Percentiles rank a stretch among this genome's conserved stretches.
phyloP scores from a whole-genome alignment of 1,284 basidiomycete genomes.

The Moesziomyces globuligerus region DNA sequence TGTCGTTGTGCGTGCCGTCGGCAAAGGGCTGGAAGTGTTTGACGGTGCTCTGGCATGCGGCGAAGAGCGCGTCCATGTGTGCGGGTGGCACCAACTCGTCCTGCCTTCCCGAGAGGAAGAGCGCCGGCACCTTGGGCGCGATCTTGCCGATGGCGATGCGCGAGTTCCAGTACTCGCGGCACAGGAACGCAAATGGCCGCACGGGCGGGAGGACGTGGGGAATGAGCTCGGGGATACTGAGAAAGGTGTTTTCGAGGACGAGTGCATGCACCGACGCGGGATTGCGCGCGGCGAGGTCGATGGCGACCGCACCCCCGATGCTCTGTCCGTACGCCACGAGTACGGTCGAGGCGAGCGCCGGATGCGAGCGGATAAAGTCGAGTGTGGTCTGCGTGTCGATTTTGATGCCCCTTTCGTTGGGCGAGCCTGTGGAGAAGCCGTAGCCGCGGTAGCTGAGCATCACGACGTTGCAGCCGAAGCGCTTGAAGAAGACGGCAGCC shows the following conservation, averaged over 20 bases:
- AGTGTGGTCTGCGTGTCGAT: conserved; percentile 80
- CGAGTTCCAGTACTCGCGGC: conserved; percentile 89
- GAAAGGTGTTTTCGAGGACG: conserved; percentile 82
- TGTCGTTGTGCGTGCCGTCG: conserved; percentile 74
- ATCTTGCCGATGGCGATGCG: conserved; percentile 77
- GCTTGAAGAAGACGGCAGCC: conserved; percentile 82
- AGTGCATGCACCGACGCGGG: conserved; percentile 76
- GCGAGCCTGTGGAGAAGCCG: conserved; percentile 81
- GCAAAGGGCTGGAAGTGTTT: conserved; percentile 71
- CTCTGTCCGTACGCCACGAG: conserved; percentile 86
- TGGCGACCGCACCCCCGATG: conserved; percentile 93
- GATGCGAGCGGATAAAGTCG: conserved; percentile 79
- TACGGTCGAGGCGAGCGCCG: conserved; percentile 71
- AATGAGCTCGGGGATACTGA: conserved; percentile 63
- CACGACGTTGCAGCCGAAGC: conserved; percentile 86
- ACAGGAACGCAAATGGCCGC: conserved; percentile 80
- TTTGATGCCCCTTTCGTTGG: conserved; percentile 81
- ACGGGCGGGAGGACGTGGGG: conserved; percentile 83
- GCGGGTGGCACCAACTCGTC: conserved; percentile 86
- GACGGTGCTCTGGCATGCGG: conserved; percentile 70
- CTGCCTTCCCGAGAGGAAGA: conserved; percentile 80
- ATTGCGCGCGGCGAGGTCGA: conserved; percentile 85
- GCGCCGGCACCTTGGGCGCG: conserved; percentile 78
- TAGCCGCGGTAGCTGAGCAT: conserved; percentile 93
- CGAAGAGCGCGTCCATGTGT: conserved; percentile 84